Base-by-base conservation (phyloP, 2,329 filamentous ascomycete genomes). In the Monosporascus sp. region DNA sequence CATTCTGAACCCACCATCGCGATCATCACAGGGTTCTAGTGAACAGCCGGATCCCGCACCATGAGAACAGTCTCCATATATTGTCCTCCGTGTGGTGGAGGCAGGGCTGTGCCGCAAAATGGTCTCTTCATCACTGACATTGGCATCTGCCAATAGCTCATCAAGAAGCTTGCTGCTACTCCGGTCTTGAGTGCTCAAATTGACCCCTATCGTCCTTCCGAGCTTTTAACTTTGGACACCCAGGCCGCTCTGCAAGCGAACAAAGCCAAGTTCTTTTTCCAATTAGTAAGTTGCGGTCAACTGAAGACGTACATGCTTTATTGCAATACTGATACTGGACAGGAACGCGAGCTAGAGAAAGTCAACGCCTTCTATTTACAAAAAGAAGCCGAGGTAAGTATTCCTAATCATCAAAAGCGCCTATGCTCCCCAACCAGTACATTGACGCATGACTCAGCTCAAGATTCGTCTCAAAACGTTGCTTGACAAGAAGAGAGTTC, bases 221-320 rank as follows among this genome's bases (percentile, higher is more conserved):
- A 73, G 48, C 71, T 74, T 48, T 67, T 78, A 60, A 71, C 74
- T 47, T 67, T 79, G 60, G 91, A 97, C 70, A 85, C 91, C n/a
- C 92, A 96, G 73, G 85, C 87, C 48, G 88, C 91, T 46, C 79
- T 97, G 48, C 92, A 97, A 72, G 94, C 93, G 53, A 99, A 99
- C 75, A 97, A 95, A 74, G 93, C 93, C 52, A 96, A 93, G 11
- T 99, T 99, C 74, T 99, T 99, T 80, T 97, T 97, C 71, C 89
- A 94, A 72, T 79, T 99, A 72, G 91, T 96, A 82, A 69, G 84
- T 61, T 46, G 22, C 41, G 49, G 41, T 25, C 44, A 27, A 47
- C 39, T 39, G n/a, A 41, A 17, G 24, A 15, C 36, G 15, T 42
- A 31, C 53, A 25, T 53, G 24, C 20, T 47, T 20, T 36, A 17